Evolutionary conservation across 2,329 filamentous ascomycete genomes (phyloP).

Genomic region (Calonectria honghensis): DNA sequence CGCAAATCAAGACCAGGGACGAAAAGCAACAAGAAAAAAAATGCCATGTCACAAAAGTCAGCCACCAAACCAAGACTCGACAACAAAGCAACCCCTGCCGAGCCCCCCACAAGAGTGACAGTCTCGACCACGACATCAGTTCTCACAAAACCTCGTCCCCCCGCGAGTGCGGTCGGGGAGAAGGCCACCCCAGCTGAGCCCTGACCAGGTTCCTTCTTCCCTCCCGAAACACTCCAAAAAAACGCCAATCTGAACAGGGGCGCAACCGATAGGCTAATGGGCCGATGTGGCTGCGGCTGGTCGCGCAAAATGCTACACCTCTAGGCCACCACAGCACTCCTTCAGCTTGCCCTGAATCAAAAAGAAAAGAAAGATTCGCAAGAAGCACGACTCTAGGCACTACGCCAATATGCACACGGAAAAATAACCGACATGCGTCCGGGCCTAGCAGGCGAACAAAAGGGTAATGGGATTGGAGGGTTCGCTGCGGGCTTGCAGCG

Average conservation of each 20-base stretch:
- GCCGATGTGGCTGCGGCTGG: slow-evolving; percentile 20
- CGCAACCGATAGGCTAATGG: slow-evolving; percentile 14
- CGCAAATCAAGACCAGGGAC: not conserved
- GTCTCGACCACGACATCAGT: slow-evolving; percentile 7
- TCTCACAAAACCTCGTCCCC: slow-evolving; percentile 13
- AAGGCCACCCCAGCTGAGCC: not conserved
- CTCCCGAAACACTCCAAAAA: not conserved
- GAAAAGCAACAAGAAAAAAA: not conserved
- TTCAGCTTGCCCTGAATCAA: not conserved
- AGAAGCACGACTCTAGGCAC: not conserved
- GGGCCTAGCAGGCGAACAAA: not conserved
- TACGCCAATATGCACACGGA: not conserved
- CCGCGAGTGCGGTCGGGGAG: not conserved
- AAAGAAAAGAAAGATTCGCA: not conserved
- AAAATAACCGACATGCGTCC: slow-evolving; percentile 13
- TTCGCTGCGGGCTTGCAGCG: not conserved
- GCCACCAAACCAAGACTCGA: slow-evolving; percentile 12
- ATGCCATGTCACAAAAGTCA: slow-evolving; percentile 8
- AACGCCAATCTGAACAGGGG: not conserved
- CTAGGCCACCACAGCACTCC: not conserved
- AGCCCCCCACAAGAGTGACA: slow-evolving; percentile 9
- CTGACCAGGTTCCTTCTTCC: not conserved
- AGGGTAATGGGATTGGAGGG: not conserved
- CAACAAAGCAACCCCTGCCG: slow-evolving; percentile 20
- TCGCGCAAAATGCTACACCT: slow-evolving; percentile 11